Evolutionary conservation across 441 rosid genomes (phyloP).

Genomic region (Populus hybrid): DNA sequence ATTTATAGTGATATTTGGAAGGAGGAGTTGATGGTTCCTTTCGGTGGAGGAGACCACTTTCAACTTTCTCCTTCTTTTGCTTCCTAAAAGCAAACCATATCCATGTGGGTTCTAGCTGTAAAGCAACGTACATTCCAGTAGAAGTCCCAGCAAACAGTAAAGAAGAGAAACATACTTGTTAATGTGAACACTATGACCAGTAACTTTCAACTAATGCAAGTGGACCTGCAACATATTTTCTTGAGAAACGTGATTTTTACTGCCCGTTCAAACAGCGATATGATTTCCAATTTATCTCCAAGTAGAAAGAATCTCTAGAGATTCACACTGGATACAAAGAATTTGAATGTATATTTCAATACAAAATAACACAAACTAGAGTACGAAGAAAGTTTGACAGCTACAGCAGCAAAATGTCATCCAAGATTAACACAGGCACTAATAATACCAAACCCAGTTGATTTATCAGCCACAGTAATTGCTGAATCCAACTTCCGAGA

Average conservation of each 20-base stretch:
- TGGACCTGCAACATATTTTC: not conserved
- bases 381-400: not conserved
- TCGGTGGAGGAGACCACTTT: constrained; percentile 27
- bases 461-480: constrained; percentile 31
- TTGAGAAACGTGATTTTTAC: not conserved
- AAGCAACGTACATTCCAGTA: constrained; percentile 22
- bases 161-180: not conserved
- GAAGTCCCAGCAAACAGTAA: not conserved
- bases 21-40: constrained; percentile 12
- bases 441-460: constrained; percentile 74
- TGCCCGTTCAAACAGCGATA: not conserved
- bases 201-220: not conserved
- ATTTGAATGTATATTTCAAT: not conserved
- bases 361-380: not conserved
- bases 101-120: constrained; percentile 37
- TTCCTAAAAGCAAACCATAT: constrained; percentile 41
- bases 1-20: constrained; percentile 11
- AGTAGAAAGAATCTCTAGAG: not conserved
- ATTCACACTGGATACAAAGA: not conserved
- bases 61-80: constrained; percentile 21
- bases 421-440: constrained; percentile 78
- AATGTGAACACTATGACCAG: not conserved
- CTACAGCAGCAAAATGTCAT: not conserved
- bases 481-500: constrained; percentile 69
- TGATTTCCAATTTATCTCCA: not conserved